phyloP scores from a whole-genome alignment of 176 grass and related monocot genomes.

The Hsuehochloa calcarea region DNA sequence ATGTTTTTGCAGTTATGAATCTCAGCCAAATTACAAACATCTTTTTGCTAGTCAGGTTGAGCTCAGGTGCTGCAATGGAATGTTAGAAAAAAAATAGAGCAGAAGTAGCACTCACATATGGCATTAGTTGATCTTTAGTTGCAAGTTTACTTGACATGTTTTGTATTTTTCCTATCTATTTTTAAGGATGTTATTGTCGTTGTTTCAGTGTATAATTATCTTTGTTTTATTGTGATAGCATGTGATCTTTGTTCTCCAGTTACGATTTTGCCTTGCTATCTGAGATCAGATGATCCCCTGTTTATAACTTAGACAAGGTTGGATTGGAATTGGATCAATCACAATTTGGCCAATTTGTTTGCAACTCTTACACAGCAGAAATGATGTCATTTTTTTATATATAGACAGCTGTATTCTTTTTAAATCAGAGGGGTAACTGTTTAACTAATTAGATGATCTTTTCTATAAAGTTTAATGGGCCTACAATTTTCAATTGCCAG shows the following conservation, averaged over 20 bases:
- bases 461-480: no score
- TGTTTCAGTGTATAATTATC: background rate
- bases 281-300: background rate
- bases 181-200: background rate
- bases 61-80: background rate
- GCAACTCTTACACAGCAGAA: background rate
- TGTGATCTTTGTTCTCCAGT: background rate
- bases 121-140: constrained; percentile 10
- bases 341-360: background rate
- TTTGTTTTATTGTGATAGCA: background rate
- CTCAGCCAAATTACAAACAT: background rate
- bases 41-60: background rate
- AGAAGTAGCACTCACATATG: background rate
- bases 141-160: background rate
- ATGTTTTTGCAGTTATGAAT: background rate
- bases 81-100: background rate
- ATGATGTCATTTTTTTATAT: background rate
- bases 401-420: background rate
- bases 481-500: background rate
- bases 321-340: background rate
- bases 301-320: background rate
- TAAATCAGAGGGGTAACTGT: background rate
- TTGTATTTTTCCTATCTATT: background rate
- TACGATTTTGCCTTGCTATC: background rate
- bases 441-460: background rate